Conservation (phyloP, 75 land plant species). For the Pseudotsuga menziesii region DNA sequence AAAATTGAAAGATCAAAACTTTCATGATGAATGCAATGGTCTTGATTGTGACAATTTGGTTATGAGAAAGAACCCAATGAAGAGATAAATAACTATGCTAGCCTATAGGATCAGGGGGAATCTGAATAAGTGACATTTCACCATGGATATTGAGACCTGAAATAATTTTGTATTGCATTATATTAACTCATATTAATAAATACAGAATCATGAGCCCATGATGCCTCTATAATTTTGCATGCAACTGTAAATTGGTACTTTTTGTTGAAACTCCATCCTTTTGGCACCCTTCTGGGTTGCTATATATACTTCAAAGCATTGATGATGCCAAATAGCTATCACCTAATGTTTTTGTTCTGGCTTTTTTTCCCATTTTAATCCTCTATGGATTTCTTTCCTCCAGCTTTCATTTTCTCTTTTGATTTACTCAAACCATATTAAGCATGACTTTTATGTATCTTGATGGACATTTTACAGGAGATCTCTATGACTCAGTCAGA, state of each 20-base stretch:
- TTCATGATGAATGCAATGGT: too few relatives aligned
- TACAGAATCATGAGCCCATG: too few relatives aligned
- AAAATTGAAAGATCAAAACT: too few relatives aligned
- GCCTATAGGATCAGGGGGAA: too few relatives aligned
- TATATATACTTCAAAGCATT: not conserved
- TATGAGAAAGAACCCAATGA: too few relatives aligned
- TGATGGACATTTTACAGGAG: slow-evolving; percentile 21
- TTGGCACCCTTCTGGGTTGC: not conserved
- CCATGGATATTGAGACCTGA: too few relatives aligned
- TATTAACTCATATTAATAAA: too few relatives aligned
- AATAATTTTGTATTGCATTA: too few relatives aligned
- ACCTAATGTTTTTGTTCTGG: not conserved
- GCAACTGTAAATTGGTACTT: not conserved
- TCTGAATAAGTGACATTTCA: too few relatives aligned
- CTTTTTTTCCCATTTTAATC: not conserved
- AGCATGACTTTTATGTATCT: not conserved
- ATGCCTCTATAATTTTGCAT: too few relatives aligned
- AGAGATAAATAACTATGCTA: too few relatives aligned
- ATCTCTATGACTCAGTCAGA: slow-evolving; percentile 29
- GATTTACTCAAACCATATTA: not conserved
- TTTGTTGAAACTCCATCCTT: not conserved
- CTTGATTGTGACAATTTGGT: too few relatives aligned
- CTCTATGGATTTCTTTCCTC: not conserved
- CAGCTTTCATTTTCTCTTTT: not conserved
- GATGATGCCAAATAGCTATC: slow-evolving; percentile 2